These are phyloP conservation scores for Flagelloscypha sp. DNA, from an alignment of 768 basidiomycete species.

Conservation along the genomic window DNA sequence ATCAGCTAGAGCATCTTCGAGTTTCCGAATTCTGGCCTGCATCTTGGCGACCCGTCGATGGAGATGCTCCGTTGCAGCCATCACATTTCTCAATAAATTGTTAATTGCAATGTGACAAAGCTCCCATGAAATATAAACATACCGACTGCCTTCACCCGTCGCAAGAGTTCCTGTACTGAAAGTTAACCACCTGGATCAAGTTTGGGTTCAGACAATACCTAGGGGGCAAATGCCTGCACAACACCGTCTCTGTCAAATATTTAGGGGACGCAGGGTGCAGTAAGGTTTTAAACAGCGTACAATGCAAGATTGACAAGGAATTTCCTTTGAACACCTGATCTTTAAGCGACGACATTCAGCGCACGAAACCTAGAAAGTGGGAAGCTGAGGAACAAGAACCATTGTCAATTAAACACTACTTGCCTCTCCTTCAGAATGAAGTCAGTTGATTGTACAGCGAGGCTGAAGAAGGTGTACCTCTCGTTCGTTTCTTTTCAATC, in stretches of 20 bases:
- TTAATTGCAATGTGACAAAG: slow-evolving; percentile 3
- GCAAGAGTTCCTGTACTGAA: slow-evolving; percentile 50
- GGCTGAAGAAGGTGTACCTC: slow-evolving; percentile 29
- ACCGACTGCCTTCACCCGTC: slow-evolving; percentile 75
- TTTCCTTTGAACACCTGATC: slow-evolving; percentile 79
- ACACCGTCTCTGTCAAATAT: slow-evolving; percentile 42
- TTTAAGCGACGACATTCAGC: slow-evolving; percentile 75
- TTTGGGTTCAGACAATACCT: slow-evolving; percentile 30
- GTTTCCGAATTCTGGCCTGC: slow-evolving; percentile 43
- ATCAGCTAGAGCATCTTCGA: slow-evolving; percentile 51
- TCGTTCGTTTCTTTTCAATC: slow-evolving; percentile 65
- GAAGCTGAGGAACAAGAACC: too few species aligned
- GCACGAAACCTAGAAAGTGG: slow-evolving; percentile 60
- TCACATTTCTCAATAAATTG: slow-evolving; percentile 34
- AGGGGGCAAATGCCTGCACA: slow-evolving; percentile 68
- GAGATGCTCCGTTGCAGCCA: slow-evolving; percentile 60
- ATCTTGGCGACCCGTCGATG: slow-evolving; percentile 48
- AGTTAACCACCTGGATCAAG: slow-evolving; percentile 2
- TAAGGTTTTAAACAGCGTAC: slow-evolving; percentile 24
- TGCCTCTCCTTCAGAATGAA: slow-evolving; percentile 19
- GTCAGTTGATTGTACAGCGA: slow-evolving; percentile 5
- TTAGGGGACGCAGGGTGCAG: slow-evolving; percentile 5
- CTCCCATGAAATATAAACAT: slow-evolving; percentile 7
- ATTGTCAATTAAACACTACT: slow-evolving; percentile 12
- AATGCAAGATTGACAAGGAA: slow-evolving; percentile 72